Evolutionary conservation across 768 basidiomycete species (phyloP), one percentile per base, ranked within the genome.

Genomic region (Nevesoporus exiguus): DNA sequence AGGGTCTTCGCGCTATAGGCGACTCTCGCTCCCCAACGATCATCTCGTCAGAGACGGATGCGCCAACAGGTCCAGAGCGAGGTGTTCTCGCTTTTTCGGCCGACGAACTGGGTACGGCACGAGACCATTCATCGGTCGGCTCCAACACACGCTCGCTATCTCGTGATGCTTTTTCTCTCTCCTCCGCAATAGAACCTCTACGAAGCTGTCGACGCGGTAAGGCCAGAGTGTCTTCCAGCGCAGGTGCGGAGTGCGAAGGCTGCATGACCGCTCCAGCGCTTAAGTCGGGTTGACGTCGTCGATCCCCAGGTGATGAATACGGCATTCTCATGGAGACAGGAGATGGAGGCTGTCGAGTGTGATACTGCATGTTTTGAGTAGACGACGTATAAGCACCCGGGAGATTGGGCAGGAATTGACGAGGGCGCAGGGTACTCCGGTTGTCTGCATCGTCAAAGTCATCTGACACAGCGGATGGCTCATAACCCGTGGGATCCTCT

Each of bases 401-500:
- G 54, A 63, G 49, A 62, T 66, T 62, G 13, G 72, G 61, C 15
- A 46, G 27, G 50, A 55, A 61, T 49, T 75, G 71, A 37, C 74
- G 71, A 31, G 77, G 71, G 40, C 80, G 76, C 33, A 77, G 61
- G 33, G 77, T 73, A 34, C 50, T 83, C 77, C 55, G 78, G 73
- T 63, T 66, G 30, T 84, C 84, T 44, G 73, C 73, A 66, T 80
- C 77, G 45, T 89, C 85, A 47, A 81, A 68, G 66, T 88, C 88
- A 61, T 77, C 76, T 43, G 75, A 77, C 47, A 74, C 71, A 15
- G 61, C 57, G 14, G 79, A 76, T 24, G 84, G 85, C 52, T 91
- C 87, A 63, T 89, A 88, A n/a, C 85, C 86, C 31, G 80, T 83
- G 24, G 75, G 75, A 34, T 76, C 77, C 39, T 82, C 72, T 15